Evolutionary conservation across 139 green algal genomes (phyloP), one percentile per base, ranked within the genome.

Genomic region (Asterochloris sp.): DNA sequence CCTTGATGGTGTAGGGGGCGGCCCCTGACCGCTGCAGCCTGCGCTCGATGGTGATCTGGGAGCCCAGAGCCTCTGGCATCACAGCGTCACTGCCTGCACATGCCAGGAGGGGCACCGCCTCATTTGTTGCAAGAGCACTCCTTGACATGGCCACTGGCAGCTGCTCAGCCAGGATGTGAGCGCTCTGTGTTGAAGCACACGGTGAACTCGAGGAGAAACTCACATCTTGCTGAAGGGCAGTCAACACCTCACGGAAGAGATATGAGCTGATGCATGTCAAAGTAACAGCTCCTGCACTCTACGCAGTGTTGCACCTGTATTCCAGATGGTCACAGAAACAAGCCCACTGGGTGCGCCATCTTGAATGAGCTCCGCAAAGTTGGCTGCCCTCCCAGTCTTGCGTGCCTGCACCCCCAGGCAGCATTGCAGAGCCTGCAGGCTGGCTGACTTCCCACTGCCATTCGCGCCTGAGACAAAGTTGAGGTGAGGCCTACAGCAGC

Each of bases 401-500:
- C 76, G 76, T 9, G 94, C 93, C 0, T 61, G 87, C 0, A 84
- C 86, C 12, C 92, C 94, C 77, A 96, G 82, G 84, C 91, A 95
- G 24, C 86, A 60, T 85, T 95, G 83, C 78, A 96, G 78, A 13
- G 88, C 92, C 73, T 93, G 88, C 73, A 96, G 83, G 2, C 92
- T 84, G 1, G 93, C 91, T 17, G 69, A 87, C 83, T 96, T 96
- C 78, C 93, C 93, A 69, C 87, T 94, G 13, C 93, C 93, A 76
- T 96, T 96, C 23, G 76, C 74, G 71, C 93, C 93, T 21, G 69
- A 89, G 21, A 96, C 81, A 74, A 96, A 87, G 68, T 91, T 95
- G 17, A 96, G 88, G 80, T 95, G 87, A 12, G 86, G 79, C 73
- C 89, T 92, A 82, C 80, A 84, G 11, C n/a, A 21, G 23, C 23